Evolutionary conservation across 805 yeast genomes (phyloP), one percentile per base, ranked within the genome.

Genomic region (Ogataea trehalophila): DNA sequence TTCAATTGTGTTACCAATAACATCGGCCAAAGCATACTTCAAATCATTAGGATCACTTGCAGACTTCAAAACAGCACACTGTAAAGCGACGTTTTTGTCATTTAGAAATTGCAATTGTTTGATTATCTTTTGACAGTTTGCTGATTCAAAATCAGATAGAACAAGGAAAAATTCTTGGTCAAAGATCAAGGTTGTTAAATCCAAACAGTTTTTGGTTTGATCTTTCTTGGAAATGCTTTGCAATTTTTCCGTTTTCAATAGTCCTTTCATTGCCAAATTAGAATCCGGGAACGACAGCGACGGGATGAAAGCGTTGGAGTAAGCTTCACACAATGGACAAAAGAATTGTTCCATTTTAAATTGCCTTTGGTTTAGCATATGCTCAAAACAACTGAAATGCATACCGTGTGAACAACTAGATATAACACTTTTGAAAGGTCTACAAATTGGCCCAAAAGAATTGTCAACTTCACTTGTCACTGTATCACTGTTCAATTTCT

Each of bases 361-460:
- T 3, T 55, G 22, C 41, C 53, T 49, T 51, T 57, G 58, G 33
- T 56, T 42, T 56, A 65, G 18, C 67, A 61, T 62, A 37, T 64
- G 57, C 11, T 57, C 51, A 50, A 67, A 75, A 55, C 84, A 79
- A 33, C 58, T 52, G 48, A 62, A 67, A 56, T 79, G 84, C 68
- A 77, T 71, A 4, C 75, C 77, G 58, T 79, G 84, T 2, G 77
- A 74, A 66, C 84, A 79, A 14, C 76, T 70, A 3, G 71, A 62
- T 5, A 73, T 63, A 11, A 74, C 66, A 26, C 59, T 49, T 46
- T 62, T 65, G n/a, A 57, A 48, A 31, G 52, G 48, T 1, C 58
- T 50, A 60, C 69, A 66, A 33, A 58, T 52, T 2, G 53, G 43
- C 23, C 59, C 66, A 48, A 58, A 57, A 49, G 63, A 68, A 26